Evolutionary conservation across 2,329 filamentous ascomycete species (phyloP), one percentile per base, ranked within the genome.

Genomic region (Ceratocystis albifundus): DNA sequence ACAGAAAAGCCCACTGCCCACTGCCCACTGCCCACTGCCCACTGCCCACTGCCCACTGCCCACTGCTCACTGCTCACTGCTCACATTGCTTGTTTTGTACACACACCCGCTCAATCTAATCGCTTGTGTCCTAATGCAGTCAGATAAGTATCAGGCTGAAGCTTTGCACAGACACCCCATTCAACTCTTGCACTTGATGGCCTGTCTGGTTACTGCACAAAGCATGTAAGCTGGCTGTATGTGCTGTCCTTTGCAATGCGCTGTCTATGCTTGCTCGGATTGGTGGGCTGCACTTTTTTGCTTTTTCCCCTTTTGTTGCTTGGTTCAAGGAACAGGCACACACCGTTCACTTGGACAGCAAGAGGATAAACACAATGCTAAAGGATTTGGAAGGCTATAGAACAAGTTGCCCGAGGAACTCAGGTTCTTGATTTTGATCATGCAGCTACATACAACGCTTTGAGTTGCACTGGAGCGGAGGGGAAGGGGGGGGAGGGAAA

Each of bases 221-320:
- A 20, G 20, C 55, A 59, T 59, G 55, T 59, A 59, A 59, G 55
- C 32, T 36, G 55, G 55, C 55, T 32, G 55, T 59, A 59, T 59
- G 55, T 59, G 55, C 28, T 59, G 55, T 30, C 55, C 28, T 36
- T 59, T 32, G 28, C 55, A 59, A 59, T 59, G 55, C 55, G 55
- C 55, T 59, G 55, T 59, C 55, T 20, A 8, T 8, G 28, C 5
- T 59, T 25, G 48, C 30, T 59, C 10, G 36, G 36, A n/a, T 2
- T 30, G 22, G 32, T n/a, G 32, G 55, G 15, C 32, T 30, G 20
- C 28, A 8, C 30, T 36, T 32, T 53, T 28, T 2, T 0, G 6
- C 12, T 25, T 50, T 17, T 25, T 53, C 48, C 22, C n/a, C 22
- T 10, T 20, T 22, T 53, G 10, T 0, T 53, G 20, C 22, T 12